Evolutionary conservation across 352 stramenopile genomes (phyloP).

Genomic region (Globisporangium okanoganense): DNA sequence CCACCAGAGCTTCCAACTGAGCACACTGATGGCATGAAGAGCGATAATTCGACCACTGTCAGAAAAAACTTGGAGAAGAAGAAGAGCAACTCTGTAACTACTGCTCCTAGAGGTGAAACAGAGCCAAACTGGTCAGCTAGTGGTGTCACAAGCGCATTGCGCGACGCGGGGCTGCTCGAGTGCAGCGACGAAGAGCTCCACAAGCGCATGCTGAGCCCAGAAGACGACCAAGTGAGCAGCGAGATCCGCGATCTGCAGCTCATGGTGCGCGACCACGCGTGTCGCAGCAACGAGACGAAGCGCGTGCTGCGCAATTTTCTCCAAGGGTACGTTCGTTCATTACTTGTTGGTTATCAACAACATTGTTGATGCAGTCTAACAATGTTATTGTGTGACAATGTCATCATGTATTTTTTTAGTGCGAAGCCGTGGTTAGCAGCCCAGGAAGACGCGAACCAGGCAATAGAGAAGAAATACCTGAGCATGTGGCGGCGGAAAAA

Average conservation of each 20-base stretch:
- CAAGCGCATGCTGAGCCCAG: constrained; percentile 22
- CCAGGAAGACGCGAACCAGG: constrained; percentile 39
- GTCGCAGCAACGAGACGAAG: constrained; percentile 59
- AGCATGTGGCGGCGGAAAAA: constrained; percentile 64
- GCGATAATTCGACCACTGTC: background rate
- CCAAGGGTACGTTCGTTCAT: constrained; percentile 32
- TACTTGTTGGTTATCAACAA: background rate
- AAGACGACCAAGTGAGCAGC: constrained; percentile 60
- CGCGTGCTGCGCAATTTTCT: constrained; percentile 47
- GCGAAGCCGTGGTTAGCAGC: constrained; percentile 61
- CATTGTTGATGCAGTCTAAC: background rate
- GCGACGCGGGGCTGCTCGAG: constrained; percentile 52
- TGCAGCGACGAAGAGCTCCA: constrained; percentile 22
- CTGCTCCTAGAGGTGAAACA: background rate
- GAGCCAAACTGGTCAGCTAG: constrained; percentile 23
- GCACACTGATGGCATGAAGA: background rate
- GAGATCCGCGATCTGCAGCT: constrained; percentile 57
- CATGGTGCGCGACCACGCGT: constrained; percentile 34
- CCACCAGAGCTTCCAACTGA: background rate
- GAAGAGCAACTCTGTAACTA: background rate
- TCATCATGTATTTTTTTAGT: constrained; percentile 15
- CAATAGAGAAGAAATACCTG: constrained; percentile 51
- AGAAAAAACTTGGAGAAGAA: background rate
- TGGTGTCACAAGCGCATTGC: constrained; percentile 26
- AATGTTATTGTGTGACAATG: background rate